phyloP scores from a whole-genome alignment of 2,329 filamentous ascomycete genomes.

The Trichoderma asperellum region DNA sequence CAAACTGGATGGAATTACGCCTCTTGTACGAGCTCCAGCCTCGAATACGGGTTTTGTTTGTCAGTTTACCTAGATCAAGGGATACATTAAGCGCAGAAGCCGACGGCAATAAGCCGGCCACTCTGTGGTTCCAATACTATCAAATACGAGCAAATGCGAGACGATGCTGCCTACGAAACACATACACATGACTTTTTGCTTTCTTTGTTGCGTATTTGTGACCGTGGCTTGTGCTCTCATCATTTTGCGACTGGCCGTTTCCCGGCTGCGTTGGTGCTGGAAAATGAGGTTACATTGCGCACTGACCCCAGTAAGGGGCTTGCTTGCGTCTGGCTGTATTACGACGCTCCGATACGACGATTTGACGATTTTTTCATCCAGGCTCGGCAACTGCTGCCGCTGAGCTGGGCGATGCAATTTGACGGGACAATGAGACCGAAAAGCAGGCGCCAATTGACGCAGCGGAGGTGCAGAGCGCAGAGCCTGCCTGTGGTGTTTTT shows the following conservation, averaged over 20 bases:
- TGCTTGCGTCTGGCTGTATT: background rate
- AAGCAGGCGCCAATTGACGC: background rate
- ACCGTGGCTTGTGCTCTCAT: background rate
- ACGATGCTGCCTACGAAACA: background rate
- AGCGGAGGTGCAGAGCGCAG: background rate
- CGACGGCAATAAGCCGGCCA: background rate
- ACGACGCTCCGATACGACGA: background rate
- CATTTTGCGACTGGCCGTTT: background rate
- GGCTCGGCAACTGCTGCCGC: background rate
- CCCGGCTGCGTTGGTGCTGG: background rate
- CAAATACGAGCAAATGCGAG: background rate
- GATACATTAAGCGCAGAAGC: constrained; percentile 3
- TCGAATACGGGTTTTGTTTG: background rate
- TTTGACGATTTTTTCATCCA: background rate
- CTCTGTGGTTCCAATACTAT: background rate
- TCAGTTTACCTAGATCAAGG: constrained; percentile 24
- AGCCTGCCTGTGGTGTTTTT: background rate
- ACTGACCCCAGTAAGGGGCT: constrained; percentile 20
- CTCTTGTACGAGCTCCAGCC: constrained; percentile 1
- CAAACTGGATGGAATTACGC: constrained; percentile 12
- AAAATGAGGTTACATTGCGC: constrained; percentile 18
- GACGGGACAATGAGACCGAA: background rate
- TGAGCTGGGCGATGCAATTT: background rate
- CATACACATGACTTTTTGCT: background rate
- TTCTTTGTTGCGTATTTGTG: background rate